Conservation (phyloP, 2,329 filamentous ascomycete genomes). For the Fusarium oligoseptatum region DNA sequence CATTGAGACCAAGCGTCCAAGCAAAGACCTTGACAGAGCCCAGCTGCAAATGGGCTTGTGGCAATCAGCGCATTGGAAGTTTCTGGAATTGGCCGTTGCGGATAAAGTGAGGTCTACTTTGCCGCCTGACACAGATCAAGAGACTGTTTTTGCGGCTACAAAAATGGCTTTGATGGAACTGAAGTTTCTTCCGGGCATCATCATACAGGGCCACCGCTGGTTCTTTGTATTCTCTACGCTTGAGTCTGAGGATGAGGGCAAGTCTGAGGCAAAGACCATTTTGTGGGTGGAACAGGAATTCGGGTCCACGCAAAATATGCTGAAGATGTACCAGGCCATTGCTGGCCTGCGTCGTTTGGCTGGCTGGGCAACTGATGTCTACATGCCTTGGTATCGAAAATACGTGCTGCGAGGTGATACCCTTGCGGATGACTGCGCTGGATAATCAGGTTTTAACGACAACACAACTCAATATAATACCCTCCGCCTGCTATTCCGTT, state of each 20-base stretch:
- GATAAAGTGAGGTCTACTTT: background rate
- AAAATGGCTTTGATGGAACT: background rate
- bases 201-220: background rate
- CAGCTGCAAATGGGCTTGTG: background rate
- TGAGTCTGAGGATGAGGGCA: background rate
- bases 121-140: background rate
- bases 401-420: background rate
- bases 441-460: background rate
- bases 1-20: background rate
- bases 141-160: background rate
- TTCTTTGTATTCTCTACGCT: constrained; percentile 11
- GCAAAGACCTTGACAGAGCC: background rate
- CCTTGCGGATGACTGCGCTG: background rate
- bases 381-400: constrained; percentile 18
- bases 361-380: constrained; percentile 16
- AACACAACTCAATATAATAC: background rate
- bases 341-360: constrained; percentile 21
- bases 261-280: constrained; percentile 5
- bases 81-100: background rate
- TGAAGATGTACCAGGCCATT: constrained; percentile 16
- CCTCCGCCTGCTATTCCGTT: background rate
- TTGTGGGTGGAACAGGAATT: constrained; percentile 21
- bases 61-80: background rate
- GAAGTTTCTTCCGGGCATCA: background rate
- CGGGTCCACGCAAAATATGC: constrained; percentile 13